Percentiles rank a stretch among this genome's conserved stretches.
phyloP scores from a whole-genome alignment of 129 eudicot species.

The Flaveria ramosissima region DNA sequence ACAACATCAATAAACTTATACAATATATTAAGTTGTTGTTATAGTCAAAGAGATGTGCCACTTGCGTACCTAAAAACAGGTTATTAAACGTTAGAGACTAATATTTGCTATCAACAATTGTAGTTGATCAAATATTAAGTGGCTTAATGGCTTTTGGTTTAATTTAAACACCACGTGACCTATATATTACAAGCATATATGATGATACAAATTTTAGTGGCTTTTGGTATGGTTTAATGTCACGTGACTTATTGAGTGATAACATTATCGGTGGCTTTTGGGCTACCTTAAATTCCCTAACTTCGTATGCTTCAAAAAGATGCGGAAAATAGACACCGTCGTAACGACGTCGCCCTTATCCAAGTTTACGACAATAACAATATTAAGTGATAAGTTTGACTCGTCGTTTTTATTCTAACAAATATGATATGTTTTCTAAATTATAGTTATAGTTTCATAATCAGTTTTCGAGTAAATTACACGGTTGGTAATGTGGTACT shows the following conservation, averaged over 20 bases:
- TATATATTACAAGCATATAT: too few relatives aligned
- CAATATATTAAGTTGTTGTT: background rate
- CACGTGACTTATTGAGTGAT: background rate
- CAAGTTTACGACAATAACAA: too few relatives aligned
- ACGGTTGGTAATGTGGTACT: background rate
- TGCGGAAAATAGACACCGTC: background rate
- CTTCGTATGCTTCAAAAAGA: background rate
- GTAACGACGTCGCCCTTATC: too few relatives aligned
- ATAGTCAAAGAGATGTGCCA: background rate
- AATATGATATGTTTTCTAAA: too few relatives aligned
- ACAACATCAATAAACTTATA: too few relatives aligned
- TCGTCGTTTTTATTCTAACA: too few relatives aligned
- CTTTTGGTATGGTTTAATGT: conserved; percentile 2
- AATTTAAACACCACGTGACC: too few relatives aligned
- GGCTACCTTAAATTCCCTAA: background rate
- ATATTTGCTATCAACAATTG: background rate
- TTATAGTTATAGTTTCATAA: too few relatives aligned
- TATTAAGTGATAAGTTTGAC: too few relatives aligned
- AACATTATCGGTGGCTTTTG: background rate
- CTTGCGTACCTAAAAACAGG: conserved; percentile 1
- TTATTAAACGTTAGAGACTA: background rate
- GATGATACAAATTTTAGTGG: background rate
- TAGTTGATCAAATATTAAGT: background rate
- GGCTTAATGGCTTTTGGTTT: too few relatives aligned
- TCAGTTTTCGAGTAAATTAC: background rate